A percentile compares a stretch with the other conserved stretches of the same genome.
Conservation (phyloP, 768 basidiomycete genomes). For the Hebeloma cylindrosporum region DNA sequence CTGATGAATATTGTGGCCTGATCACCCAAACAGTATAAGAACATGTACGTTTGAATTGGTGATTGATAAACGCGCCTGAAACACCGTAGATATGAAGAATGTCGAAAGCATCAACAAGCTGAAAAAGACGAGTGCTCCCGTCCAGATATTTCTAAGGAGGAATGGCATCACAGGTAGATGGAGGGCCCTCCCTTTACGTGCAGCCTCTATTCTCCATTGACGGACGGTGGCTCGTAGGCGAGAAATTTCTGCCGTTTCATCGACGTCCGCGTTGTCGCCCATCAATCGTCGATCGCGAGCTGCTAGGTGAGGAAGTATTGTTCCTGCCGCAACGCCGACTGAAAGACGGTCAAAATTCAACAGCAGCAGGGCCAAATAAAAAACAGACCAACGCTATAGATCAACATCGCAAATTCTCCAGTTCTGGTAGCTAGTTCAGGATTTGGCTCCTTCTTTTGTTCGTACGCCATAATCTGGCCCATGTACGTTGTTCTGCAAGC, state of each 20-base stretch:
- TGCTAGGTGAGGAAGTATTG: slow-evolving; percentile 76
- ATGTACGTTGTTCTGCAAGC: slow-evolving; percentile 80
- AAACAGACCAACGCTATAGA: slow-evolving; percentile 81
- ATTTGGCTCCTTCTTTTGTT: slow-evolving; percentile 72
- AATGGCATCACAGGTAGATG: slow-evolving; percentile 87
- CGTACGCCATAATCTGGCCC: slow-evolving; percentile 89
- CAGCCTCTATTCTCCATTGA: slow-evolving; percentile 85
- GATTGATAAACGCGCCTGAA: slow-evolving; percentile 47
- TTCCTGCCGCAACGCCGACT: slow-evolving; percentile 88
- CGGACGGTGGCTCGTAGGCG: slow-evolving; percentile 71
- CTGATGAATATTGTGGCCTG: slow-evolving; percentile 82
- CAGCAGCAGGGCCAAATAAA: too few relatives aligned
- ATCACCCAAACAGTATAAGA: not conserved
- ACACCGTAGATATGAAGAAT: slow-evolving; percentile 81
- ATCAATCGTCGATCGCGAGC: slow-evolving; percentile 81
- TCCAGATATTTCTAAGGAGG: slow-evolving; percentile 93
- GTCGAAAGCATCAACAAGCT: slow-evolving; percentile 77
- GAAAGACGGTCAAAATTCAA: slow-evolving; percentile 10
- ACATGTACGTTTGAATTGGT: too few relatives aligned
- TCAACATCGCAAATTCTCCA: slow-evolving; percentile 85
- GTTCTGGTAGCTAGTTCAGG: slow-evolving; percentile 79
- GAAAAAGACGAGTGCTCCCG: slow-evolving; percentile 81
- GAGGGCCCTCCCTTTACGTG: slow-evolving; percentile 68
- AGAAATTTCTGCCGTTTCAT: slow-evolving; percentile 72
- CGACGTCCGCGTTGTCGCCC: slow-evolving; percentile 65